phyloP scores from a whole-genome alignment of 495 filamentous ascomycete genomes.

The Elasticomyces elasticus region DNA sequence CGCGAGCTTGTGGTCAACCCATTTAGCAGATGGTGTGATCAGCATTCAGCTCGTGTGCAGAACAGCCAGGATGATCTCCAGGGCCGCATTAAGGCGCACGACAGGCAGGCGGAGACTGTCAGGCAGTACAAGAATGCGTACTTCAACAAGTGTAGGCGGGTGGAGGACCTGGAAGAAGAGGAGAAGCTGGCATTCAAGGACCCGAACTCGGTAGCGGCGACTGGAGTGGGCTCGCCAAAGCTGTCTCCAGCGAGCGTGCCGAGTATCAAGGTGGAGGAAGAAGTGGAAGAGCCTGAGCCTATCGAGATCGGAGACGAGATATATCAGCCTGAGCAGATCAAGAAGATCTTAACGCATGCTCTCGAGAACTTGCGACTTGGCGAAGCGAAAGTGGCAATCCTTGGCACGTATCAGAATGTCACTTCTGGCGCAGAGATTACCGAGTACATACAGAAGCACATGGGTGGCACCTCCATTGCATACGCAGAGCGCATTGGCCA shows the following conservation, averaged over 20 bases:
- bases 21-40: slow-evolving; percentile 89
- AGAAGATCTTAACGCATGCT: slow-evolving; percentile 82
- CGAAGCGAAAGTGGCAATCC: slow-evolving; percentile 87
- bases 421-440: slow-evolving; percentile 86
- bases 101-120: slow-evolving; percentile 79
- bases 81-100: slow-evolving; percentile 75
- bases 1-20: slow-evolving; percentile 88
- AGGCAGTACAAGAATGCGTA: slow-evolving; percentile 91
- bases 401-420: slow-evolving; percentile 88
- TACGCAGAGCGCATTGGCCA: slow-evolving; percentile 91
- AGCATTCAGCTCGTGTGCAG: slow-evolving; percentile 81
- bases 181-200: slow-evolving; percentile 95
- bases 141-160: slow-evolving; percentile 94
- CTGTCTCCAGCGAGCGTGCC: slow-evolving; percentile 38
- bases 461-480: slow-evolving; percentile 64
- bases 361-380: slow-evolving; percentile 74
- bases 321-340: slow-evolving; percentile 74
- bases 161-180: slow-evolving; percentile 96
- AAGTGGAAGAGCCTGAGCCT: slow-evolving; percentile 58
- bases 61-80: slow-evolving; percentile 92
- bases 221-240: slow-evolving; percentile 29
- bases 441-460: slow-evolving; percentile 81
- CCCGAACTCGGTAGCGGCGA: slow-evolving; percentile 41
- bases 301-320: slow-evolving; percentile 83
- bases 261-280: slow-evolving; percentile 42